phyloP scores from a whole-genome alignment of 1,284 basidiomycete species.

The Rhodotorula mucilaginosa region DNA sequence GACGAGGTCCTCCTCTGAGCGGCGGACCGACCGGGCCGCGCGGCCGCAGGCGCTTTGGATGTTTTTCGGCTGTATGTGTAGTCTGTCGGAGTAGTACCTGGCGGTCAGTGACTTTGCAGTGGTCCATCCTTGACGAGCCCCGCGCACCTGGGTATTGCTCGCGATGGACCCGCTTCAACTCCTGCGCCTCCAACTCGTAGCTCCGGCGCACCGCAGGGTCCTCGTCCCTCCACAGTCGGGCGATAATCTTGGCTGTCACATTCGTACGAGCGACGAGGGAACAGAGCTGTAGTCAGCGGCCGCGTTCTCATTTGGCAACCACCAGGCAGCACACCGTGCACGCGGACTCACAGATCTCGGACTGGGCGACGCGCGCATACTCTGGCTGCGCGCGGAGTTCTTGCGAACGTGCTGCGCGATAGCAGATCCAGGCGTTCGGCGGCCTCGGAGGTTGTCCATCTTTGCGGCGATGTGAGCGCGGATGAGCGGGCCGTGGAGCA shows the following conservation, averaged over 20 bases:
- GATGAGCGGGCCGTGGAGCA: too few species aligned
- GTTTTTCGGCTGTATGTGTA: neutral
- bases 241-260: conserved; percentile 13
- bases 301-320: too few species aligned
- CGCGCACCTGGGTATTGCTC: conserved; percentile 18
- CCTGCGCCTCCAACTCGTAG: conserved; percentile 13
- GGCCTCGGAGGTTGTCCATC: conserved; percentile 11
- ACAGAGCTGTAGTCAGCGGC: too few species aligned
- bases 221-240: conserved; percentile 21
- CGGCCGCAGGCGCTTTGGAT: neutral
- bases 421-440: conserved; percentile 33
- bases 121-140: too few species aligned
- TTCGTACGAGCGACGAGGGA: neutral
- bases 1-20: too few species aligned
- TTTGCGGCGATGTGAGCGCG: neutral
- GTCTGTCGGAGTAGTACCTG: neutral
- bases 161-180: conserved; percentile 13
- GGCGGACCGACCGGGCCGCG: too few species aligned
- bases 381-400: conserved; percentile 2
- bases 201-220: conserved; percentile 9
- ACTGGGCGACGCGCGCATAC: conserved; percentile 17
- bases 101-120: neutral
- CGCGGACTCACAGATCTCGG: conserved; percentile 15
- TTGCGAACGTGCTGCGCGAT: conserved; percentile 14
- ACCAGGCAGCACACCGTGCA: too few species aligned